Evolutionary conservation across 805 yeast genomes (phyloP), one percentile per base, ranked within the genome.

Genomic region (Sugiyamaella lignohabitans): DNA sequence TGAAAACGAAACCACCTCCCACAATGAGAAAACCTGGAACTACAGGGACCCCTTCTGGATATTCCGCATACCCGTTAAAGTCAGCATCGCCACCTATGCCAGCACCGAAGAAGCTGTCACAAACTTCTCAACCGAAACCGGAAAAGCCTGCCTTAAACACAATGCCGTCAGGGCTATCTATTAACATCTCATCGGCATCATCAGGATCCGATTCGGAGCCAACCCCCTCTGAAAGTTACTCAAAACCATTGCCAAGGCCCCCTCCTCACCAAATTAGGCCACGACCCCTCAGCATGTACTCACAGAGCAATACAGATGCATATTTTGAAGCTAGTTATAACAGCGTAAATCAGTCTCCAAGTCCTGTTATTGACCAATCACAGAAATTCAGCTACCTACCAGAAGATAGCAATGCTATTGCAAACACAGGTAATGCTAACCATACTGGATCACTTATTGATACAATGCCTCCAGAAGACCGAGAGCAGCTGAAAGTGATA

Each of bases 401-500:
- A 8, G 32, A 27, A 27, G 14, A 27, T 27, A 14, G 32, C 8
- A 27, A 8, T 27, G 14, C 32, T 8, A 27, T 23, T 19, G 18
- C 10, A 4, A 21, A 35, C 21, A 29, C 42, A 6, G 11, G 16
- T 19, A 35, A 29, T 29, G n/a, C 42, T 48, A 22, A 45, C n/a
- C n/a, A n/a, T 42, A 14, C 52, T 48, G 35, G 36, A 40, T 8
- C 17, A 8, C 38, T 35, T 16, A 42, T 37, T 19, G 46, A 35
- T 2, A 27, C 18, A 5, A 41, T 37, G 21, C 49, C 46, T 16
- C 44, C 39, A n/a, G 55, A 49, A 18, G 59, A 52, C 46, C 44
- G 54, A 16, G 59, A 58, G 47, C 48, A 60, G 51, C 58, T 65
- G 43, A 57, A 65, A 49, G 50, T 50, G 30, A 62, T 66, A 37